A percentile compares a stretch with the other conserved stretches of the same genome.
Conservation (phyloP, 2,329 filamentous ascomycete species). For the Alternaria arbusti region DNA sequence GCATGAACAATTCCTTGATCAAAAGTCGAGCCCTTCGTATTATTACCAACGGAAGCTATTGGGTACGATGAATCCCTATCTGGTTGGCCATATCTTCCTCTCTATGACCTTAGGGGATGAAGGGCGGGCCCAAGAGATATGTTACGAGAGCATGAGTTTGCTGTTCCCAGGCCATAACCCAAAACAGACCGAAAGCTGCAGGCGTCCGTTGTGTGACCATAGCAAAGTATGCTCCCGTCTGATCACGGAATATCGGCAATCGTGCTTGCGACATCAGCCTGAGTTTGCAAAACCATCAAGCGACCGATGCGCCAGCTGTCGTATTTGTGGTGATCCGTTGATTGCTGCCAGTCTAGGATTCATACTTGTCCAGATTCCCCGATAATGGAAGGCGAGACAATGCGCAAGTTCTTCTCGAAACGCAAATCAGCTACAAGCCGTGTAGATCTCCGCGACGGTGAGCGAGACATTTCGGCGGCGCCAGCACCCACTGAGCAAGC, state of each 20-base stretch:
- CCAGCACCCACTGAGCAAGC: not conserved
- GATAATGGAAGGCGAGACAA: not conserved
- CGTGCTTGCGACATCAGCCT: not conserved
- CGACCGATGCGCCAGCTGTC: not conserved
- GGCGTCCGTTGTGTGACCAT: not conserved
- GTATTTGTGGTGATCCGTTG: not conserved
- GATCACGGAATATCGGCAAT: not conserved
- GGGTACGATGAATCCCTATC: no score
- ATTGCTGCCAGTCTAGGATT: not conserved
- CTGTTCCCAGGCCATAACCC: no score
- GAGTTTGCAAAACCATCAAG: not conserved
- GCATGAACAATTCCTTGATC: no score
- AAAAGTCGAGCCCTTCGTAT: no score
- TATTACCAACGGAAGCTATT: no score
- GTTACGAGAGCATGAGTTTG: no score
- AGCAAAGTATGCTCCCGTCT: not conserved
- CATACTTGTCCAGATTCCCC: not conserved
- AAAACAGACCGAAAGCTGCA: no score
- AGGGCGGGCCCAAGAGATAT: no score
- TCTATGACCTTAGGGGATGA: no score
- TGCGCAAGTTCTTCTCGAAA: not conserved
- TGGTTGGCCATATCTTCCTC: no score
- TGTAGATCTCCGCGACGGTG: not conserved
- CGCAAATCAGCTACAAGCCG: not conserved
- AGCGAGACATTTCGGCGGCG: not conserved